Conservation (phyloP, 768 basidiomycete genomes). For the Tulasnella sp. region DNA sequence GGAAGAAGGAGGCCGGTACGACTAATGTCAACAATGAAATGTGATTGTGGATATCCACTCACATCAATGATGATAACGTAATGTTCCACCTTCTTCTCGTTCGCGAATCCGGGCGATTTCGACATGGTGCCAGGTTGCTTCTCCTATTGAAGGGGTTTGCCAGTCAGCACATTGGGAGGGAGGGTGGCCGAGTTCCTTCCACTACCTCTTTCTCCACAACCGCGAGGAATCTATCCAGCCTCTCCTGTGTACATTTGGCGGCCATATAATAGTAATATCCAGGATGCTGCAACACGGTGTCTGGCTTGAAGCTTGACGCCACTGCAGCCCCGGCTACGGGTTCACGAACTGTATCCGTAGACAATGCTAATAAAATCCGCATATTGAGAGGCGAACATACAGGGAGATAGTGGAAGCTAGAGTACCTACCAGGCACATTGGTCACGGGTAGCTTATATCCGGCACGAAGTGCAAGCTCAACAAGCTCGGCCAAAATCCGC, state of each 20-base stretch:
- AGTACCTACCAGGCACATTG: conserved; percentile 18
- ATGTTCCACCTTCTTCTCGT: conserved; percentile 92
- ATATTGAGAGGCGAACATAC: neutral
- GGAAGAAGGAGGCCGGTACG: neutral
- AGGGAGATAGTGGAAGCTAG: neutral
- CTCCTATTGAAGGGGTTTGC: conserved; percentile 13
- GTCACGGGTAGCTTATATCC: conserved; percentile 23
- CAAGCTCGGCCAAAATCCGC: conserved; percentile 78
- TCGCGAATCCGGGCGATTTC: conserved; percentile 60
- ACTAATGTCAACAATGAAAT: neutral
- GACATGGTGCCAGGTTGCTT: conserved; percentile 29
- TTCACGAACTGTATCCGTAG: no score
- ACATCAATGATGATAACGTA: conserved; percentile 74
- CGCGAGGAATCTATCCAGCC: conserved; percentile 54
- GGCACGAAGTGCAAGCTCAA: conserved; percentile 50
- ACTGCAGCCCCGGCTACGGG: conserved; percentile 32
- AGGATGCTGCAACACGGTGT: conserved; percentile 75
- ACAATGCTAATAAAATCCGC: conserved; percentile 16
- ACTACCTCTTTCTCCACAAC: conserved; percentile 48
- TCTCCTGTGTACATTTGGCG: conserved; percentile 69
- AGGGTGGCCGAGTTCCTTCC: conserved; percentile 14
- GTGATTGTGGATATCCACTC: conserved; percentile 14
- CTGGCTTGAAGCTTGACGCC: conserved; percentile 62
- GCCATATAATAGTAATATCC: conserved; percentile 90
- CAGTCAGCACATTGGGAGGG: neutral